Percentiles rank a stretch among this genome's conserved stretches.
Conservation (phyloP, 139 green algal species). For the Edaphochlamys debaryana region DNA sequence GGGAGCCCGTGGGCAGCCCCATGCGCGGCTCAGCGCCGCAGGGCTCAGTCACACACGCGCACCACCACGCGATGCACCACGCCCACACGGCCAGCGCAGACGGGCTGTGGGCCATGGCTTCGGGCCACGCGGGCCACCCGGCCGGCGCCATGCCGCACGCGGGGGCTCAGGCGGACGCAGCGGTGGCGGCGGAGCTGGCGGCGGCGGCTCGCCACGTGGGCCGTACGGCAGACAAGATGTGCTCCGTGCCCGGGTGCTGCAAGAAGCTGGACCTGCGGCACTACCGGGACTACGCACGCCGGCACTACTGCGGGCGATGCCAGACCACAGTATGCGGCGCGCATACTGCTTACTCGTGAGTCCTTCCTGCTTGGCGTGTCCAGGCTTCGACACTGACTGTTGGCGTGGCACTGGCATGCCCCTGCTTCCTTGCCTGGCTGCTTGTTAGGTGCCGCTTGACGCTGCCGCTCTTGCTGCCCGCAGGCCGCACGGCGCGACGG, state of each 20-base stretch:
- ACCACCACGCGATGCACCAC: no score
- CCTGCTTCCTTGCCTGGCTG: no score
- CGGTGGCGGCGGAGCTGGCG: not conserved
- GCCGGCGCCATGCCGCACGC: not conserved
- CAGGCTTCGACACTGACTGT: no score
- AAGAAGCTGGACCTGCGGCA: conserved; percentile 49
- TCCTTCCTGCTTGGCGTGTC: no score
- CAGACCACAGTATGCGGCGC: conserved; percentile 70
- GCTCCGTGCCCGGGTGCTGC: conserved; percentile 32
- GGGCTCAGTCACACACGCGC: no score
- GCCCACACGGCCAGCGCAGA: no score
- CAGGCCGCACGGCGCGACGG: conserved; percentile 62
- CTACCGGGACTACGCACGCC: conserved; percentile 40
- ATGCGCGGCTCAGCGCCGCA: no score
- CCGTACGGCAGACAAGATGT: conserved; percentile 1
- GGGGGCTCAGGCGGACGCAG: not conserved
- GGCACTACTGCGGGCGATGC: conserved; percentile 76
- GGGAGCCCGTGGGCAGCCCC: no score
- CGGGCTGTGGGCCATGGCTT: no score
- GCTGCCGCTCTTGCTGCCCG: not conserved
- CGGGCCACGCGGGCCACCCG: no score
- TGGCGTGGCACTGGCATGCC: no score
- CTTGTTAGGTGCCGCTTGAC: no score
- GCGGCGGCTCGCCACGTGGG: not conserved
- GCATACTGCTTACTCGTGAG: conserved; percentile 71